phyloP scores from a whole-genome alignment of 768 basidiomycete species.

The Pisolithus microcarpus region DNA sequence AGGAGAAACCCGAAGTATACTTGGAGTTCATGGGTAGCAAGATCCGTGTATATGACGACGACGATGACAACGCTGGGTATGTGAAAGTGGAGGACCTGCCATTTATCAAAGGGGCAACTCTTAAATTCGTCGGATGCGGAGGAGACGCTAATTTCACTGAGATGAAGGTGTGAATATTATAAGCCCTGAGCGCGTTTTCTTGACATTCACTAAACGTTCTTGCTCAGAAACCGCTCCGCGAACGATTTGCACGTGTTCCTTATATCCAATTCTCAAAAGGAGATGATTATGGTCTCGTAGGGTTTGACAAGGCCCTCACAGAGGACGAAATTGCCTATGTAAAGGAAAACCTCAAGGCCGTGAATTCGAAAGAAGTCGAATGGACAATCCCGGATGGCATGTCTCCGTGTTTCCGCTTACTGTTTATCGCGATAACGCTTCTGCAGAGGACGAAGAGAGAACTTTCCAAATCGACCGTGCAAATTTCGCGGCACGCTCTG shows the following conservation, averaged over 20 bases:
- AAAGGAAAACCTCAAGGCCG: constrained; percentile 54
- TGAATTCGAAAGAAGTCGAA: constrained; percentile 56
- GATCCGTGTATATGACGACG: constrained; percentile 46
- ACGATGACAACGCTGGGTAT: constrained; percentile 44
- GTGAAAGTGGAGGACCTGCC: constrained; percentile 39
- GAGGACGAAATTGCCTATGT: constrained; percentile 70
- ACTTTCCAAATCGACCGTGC: constrained; percentile 71
- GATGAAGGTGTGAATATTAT: constrained; percentile 36
- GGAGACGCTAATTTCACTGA: constrained; percentile 56
- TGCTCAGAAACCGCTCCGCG: constrained; percentile 37
- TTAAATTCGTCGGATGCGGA: constrained; percentile 47
- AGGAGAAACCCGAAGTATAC: constrained; percentile 51
- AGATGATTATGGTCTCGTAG: constrained; percentile 40
- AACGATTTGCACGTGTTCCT: constrained; percentile 39
- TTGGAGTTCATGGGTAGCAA: constrained; percentile 72
- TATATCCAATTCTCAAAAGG: constrained; percentile 44
- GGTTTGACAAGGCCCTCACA: constrained; percentile 56
- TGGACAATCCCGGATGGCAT: constrained; percentile 61
- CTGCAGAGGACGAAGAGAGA: constrained; percentile 63
- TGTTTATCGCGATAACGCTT: neutral
- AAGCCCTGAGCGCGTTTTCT: neutral
- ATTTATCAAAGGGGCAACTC: constrained; percentile 37
- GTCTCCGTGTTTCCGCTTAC: constrained; percentile 7
- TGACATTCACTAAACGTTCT: neutral
- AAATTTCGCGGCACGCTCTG: constrained; percentile 53